A percentile compares a stretch with the other conserved stretches of the same genome.
Evolutionary conservation across 768 basidiomycete species (phyloP).

Genomic region (Suillus subluteus): DNA sequence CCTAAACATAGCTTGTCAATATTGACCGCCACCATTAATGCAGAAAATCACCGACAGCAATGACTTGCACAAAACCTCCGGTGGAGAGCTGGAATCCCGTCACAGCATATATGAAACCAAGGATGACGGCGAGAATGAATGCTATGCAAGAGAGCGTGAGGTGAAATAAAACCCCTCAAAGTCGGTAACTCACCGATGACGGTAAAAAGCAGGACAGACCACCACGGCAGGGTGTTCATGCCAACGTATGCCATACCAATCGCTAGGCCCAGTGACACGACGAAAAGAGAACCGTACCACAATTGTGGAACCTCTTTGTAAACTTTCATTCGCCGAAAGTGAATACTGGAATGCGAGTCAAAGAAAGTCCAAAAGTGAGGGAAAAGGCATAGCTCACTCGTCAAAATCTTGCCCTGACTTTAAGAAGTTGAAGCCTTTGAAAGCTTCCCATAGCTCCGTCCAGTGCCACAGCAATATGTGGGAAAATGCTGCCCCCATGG

Average conservation of each 20-base stretch:
- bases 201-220: constrained; percentile 56
- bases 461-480: constrained; percentile 57
- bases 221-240: constrained; percentile 51
- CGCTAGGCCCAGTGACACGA: constrained; percentile 49
- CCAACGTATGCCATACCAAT: constrained; percentile 50
- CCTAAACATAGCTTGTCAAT: constrained; percentile 25
- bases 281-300: constrained; percentile 51
- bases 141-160: constrained; percentile 22
- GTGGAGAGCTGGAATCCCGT: constrained; percentile 19
- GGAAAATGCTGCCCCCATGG: constrained; percentile 40
- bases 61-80: constrained; percentile 18
- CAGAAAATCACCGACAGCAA: constrained; percentile 18
- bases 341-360: constrained; percentile 10
- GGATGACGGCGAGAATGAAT: constrained; percentile 40
- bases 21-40: neutral
- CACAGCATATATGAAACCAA: constrained; percentile 39
- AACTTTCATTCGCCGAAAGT: constrained; percentile 48
- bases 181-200: constrained; percentile 30
- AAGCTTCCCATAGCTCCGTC: constrained; percentile 40
- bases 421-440: constrained; percentile 29
- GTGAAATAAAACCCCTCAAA: constrained; percentile 16
- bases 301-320: constrained; percentile 58
- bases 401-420: constrained; percentile 22
- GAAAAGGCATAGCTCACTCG: constrained; percentile 1
- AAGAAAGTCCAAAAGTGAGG: neutral